These are phyloP conservation scores for Globisporangium canariense DNA, from an alignment of 352 stramenopile genomes.

Conservation along the genomic window DNA sequence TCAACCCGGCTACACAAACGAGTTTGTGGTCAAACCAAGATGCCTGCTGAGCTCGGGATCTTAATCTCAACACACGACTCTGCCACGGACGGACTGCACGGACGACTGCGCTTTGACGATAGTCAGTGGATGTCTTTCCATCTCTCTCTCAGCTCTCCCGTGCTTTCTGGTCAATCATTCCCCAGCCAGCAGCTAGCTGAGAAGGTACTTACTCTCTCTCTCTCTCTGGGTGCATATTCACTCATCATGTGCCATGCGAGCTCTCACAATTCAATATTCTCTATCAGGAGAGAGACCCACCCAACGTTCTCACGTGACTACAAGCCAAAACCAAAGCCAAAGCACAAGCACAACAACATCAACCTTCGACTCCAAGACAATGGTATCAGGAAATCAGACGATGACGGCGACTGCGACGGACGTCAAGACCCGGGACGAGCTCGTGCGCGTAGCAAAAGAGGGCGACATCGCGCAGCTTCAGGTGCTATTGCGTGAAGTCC, in stretches of 20 bases:
- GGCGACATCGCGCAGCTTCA: conserved; percentile 5
- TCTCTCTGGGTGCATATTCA: not conserved
- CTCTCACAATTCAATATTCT: not conserved
- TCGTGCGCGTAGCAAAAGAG: conserved; percentile 9
- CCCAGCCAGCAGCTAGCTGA: too few species aligned
- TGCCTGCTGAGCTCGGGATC: too few species aligned
- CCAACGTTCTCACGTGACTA: not conserved
- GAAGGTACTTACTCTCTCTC: not conserved
- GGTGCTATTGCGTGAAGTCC: not conserved
- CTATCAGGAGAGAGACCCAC: not conserved
- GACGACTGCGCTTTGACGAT: too few species aligned
- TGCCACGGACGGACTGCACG: too few species aligned
- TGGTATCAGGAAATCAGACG: not conserved
- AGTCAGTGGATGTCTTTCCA: too few species aligned
- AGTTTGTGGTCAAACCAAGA: too few species aligned
- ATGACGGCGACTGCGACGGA: not conserved
- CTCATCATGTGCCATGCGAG: too few species aligned
- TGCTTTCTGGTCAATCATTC: too few species aligned
- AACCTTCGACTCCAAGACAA: not conserved
- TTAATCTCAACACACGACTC: too few species aligned
- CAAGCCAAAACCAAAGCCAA: not conserved
- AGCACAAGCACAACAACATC: not conserved
- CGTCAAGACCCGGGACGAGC: conserved; percentile 6
- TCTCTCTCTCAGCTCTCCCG: too few species aligned
- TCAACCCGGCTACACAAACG: too few species aligned